phyloP scores from a whole-genome alignment of 2,329 filamentous ascomycete genomes.

The Ophiostoma australiae region DNA sequence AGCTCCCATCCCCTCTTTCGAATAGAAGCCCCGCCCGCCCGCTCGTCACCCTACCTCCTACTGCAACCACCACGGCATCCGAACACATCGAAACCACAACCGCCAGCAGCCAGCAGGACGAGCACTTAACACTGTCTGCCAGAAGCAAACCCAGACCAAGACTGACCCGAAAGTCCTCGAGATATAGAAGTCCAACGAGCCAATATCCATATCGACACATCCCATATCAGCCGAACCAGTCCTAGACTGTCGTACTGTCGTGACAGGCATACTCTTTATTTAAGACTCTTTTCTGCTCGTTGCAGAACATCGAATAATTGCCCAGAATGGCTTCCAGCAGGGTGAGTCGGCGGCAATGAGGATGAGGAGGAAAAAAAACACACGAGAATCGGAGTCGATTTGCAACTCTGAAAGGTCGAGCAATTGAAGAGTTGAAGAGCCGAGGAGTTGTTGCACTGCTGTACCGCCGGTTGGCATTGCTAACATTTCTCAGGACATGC shows the following conservation, averaged over 20 bases:
- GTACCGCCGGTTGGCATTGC: constrained; percentile 19
- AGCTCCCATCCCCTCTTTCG: not conserved
- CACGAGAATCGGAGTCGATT: not conserved
- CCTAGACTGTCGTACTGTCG: not conserved
- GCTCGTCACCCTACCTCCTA: constrained; percentile 11
- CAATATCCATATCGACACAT: constrained; percentile 3
- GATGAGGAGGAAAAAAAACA: not conserved
- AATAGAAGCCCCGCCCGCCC: constrained; percentile 8
- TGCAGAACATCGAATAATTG: not conserved
- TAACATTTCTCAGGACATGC: constrained; percentile 46
- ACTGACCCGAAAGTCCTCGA: not conserved
- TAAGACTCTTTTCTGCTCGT: not conserved
- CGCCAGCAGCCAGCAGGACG: not conserved
- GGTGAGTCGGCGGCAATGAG: constrained; percentile 22
- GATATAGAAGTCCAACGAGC: not conserved
- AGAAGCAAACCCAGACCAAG: not conserved
- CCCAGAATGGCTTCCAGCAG: constrained; percentile 34
- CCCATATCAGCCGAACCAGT: not conserved
- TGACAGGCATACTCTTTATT: not conserved
- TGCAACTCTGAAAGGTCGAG: not conserved
- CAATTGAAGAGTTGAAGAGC: not conserved
- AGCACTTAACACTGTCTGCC: not conserved
- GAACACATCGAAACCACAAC: not conserved
- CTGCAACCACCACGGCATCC: not conserved
- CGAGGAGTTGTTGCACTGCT: not conserved